A percentile compares a stretch with the other conserved stretches of the same genome.
phyloP scores from a whole-genome alignment of 148 eudicot genomes.

The Vaccinium darrowii region DNA sequence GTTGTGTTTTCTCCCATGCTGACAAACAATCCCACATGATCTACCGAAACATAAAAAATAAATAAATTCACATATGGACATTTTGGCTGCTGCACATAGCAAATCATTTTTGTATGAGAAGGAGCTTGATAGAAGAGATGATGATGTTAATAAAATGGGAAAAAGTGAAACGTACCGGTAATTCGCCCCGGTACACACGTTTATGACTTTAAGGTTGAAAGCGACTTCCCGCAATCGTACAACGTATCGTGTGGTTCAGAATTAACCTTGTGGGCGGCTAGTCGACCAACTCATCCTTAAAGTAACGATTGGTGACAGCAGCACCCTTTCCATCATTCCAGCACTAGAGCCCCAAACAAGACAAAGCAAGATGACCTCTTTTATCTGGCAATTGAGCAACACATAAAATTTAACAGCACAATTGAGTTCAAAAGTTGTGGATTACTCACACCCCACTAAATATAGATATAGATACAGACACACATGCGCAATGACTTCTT shows the following conservation, averaged over 20 bases:
- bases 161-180: slow-evolving; percentile 26
- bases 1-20: not conserved
- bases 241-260: not conserved
- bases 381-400: not conserved
- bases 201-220: slow-evolving; percentile 24
- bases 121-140: not conserved
- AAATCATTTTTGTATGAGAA: not conserved
- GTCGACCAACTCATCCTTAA: not conserved
- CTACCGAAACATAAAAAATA: no score
- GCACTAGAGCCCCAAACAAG: not conserved
- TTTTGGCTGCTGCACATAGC: not conserved
- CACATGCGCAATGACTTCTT: not conserved
- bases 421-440: not conserved
- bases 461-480: not conserved
- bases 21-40: no score
- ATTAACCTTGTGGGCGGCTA: slow-evolving; percentile 9
- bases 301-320: not conserved
- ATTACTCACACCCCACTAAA: not conserved
- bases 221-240: slow-evolving; percentile 18
- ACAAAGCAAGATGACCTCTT: not conserved
- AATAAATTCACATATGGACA: no score
- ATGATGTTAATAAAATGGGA: not conserved
- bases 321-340: not conserved
- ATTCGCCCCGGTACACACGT: slow-evolving; percentile 13
- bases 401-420: not conserved